A percentile compares a stretch with the other conserved stretches of the same genome.
Conservation (phyloP, 768 basidiomycete species). For the Psilocybe azurescens region DNA sequence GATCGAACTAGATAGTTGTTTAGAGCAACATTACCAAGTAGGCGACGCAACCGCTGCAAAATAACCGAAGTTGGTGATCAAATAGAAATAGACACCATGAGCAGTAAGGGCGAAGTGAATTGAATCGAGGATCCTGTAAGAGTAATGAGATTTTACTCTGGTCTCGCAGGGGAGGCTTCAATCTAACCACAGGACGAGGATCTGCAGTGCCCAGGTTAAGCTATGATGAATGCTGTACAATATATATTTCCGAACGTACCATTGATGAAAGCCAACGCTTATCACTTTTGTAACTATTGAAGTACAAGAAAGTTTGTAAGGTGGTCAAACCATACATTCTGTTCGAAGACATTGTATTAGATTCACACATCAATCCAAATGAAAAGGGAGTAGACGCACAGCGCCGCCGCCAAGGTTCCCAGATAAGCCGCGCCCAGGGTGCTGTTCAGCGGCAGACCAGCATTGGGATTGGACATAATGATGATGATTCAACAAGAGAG, state of each 20-base stretch:
- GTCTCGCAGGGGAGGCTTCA: not conserved
- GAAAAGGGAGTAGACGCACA: not conserved
- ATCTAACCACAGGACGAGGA: constrained; percentile 1
- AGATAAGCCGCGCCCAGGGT: constrained; percentile 4
- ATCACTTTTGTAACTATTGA: not conserved
- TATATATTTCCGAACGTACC: not conserved
- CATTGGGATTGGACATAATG: too few species aligned
- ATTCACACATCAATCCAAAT: not conserved
- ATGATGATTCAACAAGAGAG: too few species aligned
- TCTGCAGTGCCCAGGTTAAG: not conserved
- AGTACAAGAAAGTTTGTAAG: constrained; percentile 8
- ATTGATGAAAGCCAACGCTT: not conserved
- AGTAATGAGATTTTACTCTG: not conserved
- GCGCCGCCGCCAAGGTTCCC: not conserved
- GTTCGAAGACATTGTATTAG: not conserved
- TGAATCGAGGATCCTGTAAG: constrained; percentile 16
- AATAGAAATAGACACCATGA: constrained; percentile 20
- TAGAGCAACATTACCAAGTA: constrained; percentile 7
- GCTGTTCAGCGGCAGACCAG: not conserved
- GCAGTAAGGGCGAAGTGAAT: constrained; percentile 15
- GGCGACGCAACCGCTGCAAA: constrained; percentile 3
- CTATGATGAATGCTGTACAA: not conserved
- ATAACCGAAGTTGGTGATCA: constrained; percentile 18
- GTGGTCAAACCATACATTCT: constrained; percentile 5
- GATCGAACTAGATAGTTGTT: too few species aligned